Base-by-base conservation (phyloP, 2,329 filamentous ascomycete genomes). In the Nemania bipapillata region DNA sequence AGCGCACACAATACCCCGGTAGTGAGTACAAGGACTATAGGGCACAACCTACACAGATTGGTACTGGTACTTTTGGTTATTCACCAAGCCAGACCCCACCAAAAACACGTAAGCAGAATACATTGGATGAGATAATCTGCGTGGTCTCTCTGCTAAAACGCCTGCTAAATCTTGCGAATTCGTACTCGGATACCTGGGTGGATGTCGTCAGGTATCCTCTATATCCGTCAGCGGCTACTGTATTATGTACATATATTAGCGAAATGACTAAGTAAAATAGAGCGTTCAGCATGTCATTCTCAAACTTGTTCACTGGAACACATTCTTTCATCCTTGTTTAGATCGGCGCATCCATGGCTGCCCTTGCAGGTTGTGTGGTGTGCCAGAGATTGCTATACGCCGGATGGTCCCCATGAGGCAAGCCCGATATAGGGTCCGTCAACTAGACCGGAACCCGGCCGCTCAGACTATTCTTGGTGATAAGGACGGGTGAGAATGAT, bases 401-500 rank as follows among this genome's bases (percentile, higher is more conserved):
- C 74, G 74, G 74, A 73, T 68, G 58, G 60, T 75, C 74, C 72
- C 74, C 74, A 75, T 73, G 66, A 63, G 70, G 66, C 45, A 75
- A 75, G 66, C 70, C 74, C 74, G 74, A 70, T 50, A 63, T 56
- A 70, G 66, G 35, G 58, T 55, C 61, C 47, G 54, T 57, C 12
- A 32, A 55, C 26, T 60, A n/a, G 30, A 60, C 47, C 54, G 42
- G 52, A 26, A 53, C 24, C 50, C 63, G 35, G 55, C 57, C 30
- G 45, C 47, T 37, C 42, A 54, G 53, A 32, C 49, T 37, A 68
- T 26, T 37, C 45, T 50, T 7, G 37, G 32, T 40, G 50, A 64
- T 53, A 59, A 63, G 35, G 60, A 49, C 52, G 63, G 45, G 47
- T 57, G 49, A 57, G 60, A n/a, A 67, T 58, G 7, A 52, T 42